phyloP scores from a whole-genome alignment of 805 yeast species.

The Metschnikowia arizonensis region DNA sequence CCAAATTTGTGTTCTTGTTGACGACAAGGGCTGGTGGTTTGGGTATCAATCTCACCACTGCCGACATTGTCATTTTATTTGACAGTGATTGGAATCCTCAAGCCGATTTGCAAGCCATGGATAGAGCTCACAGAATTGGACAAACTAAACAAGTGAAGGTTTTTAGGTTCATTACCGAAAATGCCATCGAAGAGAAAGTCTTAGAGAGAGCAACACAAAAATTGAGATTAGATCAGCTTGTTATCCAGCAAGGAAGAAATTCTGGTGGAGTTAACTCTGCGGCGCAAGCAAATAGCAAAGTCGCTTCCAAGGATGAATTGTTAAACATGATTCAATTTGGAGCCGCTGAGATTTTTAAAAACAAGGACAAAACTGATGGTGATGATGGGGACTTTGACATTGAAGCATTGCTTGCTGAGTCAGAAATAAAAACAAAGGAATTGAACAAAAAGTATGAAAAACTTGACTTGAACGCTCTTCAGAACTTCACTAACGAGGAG shows the following conservation, averaged over 20 bases:
- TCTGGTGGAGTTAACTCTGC: constrained; percentile 24
- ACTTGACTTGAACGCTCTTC: constrained; percentile 72
- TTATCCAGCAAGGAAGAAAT: constrained; percentile 70
- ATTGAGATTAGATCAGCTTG: constrained; percentile 72
- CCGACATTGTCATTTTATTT: constrained; percentile 68
- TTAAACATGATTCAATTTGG: constrained; percentile 82
- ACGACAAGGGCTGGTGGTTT: constrained; percentile 91
- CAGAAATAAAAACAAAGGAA: constrained; percentile 61
- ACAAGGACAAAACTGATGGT: constrained; percentile 29
- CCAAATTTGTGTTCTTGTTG: constrained; percentile 67
- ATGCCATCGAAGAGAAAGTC: constrained; percentile 80
- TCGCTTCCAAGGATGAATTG: constrained; percentile 63
- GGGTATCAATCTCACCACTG: constrained; percentile 79
- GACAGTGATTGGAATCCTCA: constrained; percentile 91
- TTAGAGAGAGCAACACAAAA: constrained; percentile 80
- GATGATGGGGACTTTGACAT: constrained; percentile 52
- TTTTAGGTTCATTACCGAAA: constrained; percentile 71
- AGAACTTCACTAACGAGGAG: constrained; percentile 64
- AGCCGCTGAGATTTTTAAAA: constrained; percentile 59
- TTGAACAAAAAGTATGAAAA: constrained; percentile 60
- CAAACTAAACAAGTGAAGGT: constrained; percentile 82
- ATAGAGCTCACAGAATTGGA: constrained; percentile 84
- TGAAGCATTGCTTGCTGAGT: constrained; percentile 54
- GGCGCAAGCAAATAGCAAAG: constrained; percentile 34
- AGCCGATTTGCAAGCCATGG: constrained; percentile 87